Conservation (phyloP, 1,284 basidiomycete species). For the Schizophyllum amplum region DNA sequence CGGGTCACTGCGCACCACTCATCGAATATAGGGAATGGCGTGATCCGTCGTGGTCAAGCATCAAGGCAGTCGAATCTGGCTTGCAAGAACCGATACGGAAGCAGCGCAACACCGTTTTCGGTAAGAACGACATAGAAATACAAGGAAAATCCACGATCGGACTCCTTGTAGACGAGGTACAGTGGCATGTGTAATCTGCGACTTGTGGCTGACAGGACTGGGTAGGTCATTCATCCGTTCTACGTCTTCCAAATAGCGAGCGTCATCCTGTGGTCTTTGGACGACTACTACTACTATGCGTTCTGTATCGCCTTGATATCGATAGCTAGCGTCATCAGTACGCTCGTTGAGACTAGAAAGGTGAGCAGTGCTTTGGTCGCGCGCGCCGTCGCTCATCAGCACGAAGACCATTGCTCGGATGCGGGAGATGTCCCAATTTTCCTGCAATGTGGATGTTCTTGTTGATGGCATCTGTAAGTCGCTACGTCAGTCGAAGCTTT, state of each 20-base stretch:
- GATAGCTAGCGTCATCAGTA: conserved; percentile 77
- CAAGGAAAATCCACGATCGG: conserved; percentile 78
- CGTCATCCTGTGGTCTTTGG: conserved; percentile 89
- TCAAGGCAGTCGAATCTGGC: conserved; percentile 57
- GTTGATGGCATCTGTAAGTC: conserved; percentile 69
- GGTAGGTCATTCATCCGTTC: conserved; percentile 86
- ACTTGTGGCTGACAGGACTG: conserved; percentile 12
- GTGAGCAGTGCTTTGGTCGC: conserved; percentile 28
- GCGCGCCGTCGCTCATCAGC: neutral
- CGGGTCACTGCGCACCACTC: conserved; percentile 2
- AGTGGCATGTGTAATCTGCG: conserved; percentile 12
- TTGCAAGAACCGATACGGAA: conserved; percentile 43
- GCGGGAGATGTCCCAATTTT: conserved; percentile 94
- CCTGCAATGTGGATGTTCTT: conserved; percentile 72
- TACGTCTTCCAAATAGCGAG: conserved; percentile 99
- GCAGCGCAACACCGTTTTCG: conserved; percentile 76
- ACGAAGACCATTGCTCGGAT: conserved; percentile 83
- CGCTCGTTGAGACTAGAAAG: conserved; percentile 89
- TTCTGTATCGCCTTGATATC: conserved; percentile 96
- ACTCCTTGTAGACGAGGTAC: conserved; percentile 86
- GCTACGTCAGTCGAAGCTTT: conserved; percentile 2
- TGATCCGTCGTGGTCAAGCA: conserved; percentile 71
- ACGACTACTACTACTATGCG: conserved; percentile 96
- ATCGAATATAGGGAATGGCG: conserved; percentile 75
- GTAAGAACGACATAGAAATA: conserved; percentile 86